Base-by-base conservation (phyloP, 1,284 basidiomycete genomes). In the Rhodotorula mucilaginosa region DNA sequence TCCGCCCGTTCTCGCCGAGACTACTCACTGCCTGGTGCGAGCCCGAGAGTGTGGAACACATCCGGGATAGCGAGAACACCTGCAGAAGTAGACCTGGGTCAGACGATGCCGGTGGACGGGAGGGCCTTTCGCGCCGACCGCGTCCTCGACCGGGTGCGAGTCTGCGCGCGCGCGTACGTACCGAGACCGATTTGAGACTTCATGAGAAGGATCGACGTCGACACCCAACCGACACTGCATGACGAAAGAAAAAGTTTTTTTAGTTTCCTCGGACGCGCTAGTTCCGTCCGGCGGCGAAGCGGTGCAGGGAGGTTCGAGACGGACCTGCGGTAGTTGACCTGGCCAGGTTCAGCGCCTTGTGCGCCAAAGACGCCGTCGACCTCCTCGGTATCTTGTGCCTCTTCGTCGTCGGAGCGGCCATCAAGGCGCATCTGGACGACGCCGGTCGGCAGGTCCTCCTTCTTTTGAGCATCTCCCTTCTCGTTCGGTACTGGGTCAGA, bases 291-390 rank as follows among this genome's bases (percentile, higher is more conserved):
- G 26, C 26, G 39, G 39, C 39, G 39, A 12, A 44, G 39, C 12
- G 31, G 1, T 23, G 26, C 46, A 26, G 47, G 31, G 29, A 29
- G n/a, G 18, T 1, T 26, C 44, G n/a, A 47, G 39, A 54, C 62
- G 44, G 18, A 64, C 63, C 63, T 64, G n/a, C 54, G 51, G 57
- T 68, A 68, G 61, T 68, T 48, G 49, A 68, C 67, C 47, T n/a
- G 21, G 58, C 57, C 56, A 6, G 61, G 39, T 10, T 52, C 64
- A 18, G 49, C 56, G 29, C 64, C 70, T 48, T 63, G 60, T 15
- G 48, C 64, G 8, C 70, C 70, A 26, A 72, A 72, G 13, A 72
- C 70, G 13, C 67, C 70, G 64, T 72, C 70, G 56, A 72, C 56
- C n/a, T 48, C 16, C 46, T 58, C 54, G 29, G 16, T 29, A 16